phyloP scores from a whole-genome alignment of 2,329 filamentous ascomycete species.

The Colletotrichum sp. region DNA sequence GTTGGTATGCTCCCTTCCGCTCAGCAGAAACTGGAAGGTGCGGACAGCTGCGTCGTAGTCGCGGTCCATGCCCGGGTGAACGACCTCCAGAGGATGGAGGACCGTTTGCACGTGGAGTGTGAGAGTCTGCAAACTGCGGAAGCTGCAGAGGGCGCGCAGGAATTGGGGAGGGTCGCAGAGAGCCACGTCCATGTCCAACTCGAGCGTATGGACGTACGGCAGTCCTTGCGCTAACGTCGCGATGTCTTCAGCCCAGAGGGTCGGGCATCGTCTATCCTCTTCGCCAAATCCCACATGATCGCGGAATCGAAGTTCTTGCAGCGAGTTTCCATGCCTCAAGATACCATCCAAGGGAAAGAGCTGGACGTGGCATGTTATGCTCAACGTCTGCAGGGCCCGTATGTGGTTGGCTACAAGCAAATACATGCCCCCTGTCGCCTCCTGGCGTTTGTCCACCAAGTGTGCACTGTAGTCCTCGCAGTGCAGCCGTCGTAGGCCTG shows the following conservation, averaged over 20 bases:
- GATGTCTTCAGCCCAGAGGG: conserved; percentile 38
- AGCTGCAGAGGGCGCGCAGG: conserved; percentile 41
- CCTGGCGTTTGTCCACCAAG: conserved; percentile 36
- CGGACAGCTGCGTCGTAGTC: conserved; percentile 41
- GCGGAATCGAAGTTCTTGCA: conserved; percentile 44
- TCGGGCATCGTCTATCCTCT: conserved; percentile 46
- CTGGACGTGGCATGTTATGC: conserved; percentile 45
- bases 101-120: conserved; percentile 50
- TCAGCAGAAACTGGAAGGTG: conserved; percentile 36
- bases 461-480: conserved; percentile 52
- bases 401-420: conserved; percentile 42
- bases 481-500: conserved; percentile 39
- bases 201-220: conserved; percentile 40
- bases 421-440: conserved; percentile 44
- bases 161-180: conserved; percentile 39
- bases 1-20: conserved; percentile 25
- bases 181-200: conserved; percentile 51
- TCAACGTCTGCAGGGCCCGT: conserved; percentile 38
- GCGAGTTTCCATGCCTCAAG: conserved; percentile 38
- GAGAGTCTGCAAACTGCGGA: conserved; percentile 43
- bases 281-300: conserved; percentile 52
- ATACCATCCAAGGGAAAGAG: conserved; percentile 46
- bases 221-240: conserved; percentile 35
- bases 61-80: conserved; percentile 32
- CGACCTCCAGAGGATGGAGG: conserved; percentile 34